These are phyloP conservation scores for Vigna mungo DNA, from an alignment of 306 rosid species.

Conservation along the genomic window DNA sequence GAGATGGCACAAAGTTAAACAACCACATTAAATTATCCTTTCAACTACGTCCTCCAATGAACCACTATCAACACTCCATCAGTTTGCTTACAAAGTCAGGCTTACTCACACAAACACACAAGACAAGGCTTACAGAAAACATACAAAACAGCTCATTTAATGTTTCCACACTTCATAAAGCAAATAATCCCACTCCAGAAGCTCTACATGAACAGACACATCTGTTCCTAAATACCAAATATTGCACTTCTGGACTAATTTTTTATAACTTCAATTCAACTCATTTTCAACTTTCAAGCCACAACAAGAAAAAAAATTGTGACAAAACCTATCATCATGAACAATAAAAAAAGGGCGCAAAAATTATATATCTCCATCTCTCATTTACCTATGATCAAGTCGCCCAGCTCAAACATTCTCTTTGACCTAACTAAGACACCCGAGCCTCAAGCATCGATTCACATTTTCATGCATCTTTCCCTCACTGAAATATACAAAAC, in stretches of 20 bases:
- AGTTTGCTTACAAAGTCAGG: neutral
- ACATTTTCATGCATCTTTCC: neutral
- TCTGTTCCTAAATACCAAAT: neutral
- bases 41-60: slow-evolving; percentile 9
- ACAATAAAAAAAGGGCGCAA: neutral
- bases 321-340: neutral
- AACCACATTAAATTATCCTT: slow-evolving; percentile 1
- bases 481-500: neutral
- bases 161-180: neutral
- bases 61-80: slow-evolving; percentile 13
- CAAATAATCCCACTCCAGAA: slow-evolving; percentile 12
- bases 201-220: neutral
- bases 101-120: neutral
- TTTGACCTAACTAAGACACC: neutral
- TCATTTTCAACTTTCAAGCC: slow-evolving; percentile 12
- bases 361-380: neutral
- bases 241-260: neutral
- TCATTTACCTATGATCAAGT: neutral
- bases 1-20: neutral
- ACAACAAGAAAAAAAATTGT: neutral
- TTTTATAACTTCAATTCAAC: neutral
- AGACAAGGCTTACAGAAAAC: neutral
- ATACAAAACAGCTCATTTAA: neutral
- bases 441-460: too few relatives aligned
- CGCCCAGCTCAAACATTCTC: neutral